Conservation (phyloP, 2,329 filamentous ascomycete genomes). For the Aspergillus sp. region DNA sequence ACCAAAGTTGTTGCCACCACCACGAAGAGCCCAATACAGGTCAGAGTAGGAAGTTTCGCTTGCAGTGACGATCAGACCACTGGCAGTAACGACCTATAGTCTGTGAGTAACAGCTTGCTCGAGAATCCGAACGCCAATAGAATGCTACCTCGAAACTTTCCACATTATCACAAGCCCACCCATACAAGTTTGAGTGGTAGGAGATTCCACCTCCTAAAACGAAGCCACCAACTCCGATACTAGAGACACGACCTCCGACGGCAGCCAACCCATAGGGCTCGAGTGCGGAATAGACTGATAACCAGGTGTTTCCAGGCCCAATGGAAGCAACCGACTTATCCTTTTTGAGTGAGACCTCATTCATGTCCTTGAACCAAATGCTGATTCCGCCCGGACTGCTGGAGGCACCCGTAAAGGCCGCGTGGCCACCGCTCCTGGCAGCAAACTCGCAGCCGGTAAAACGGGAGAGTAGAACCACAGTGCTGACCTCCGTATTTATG, state of each 20-base stretch:
- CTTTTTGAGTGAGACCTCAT: too few species aligned
- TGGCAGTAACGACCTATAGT: background rate
- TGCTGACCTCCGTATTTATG: too few species aligned
- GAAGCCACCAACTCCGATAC: constrained; percentile 33
- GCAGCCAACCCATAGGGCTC: constrained; percentile 11
- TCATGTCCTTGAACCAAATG: too few species aligned
- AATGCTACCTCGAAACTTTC: constrained; percentile 5
- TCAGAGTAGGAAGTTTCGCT: constrained; percentile 27
- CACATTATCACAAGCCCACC: constrained; percentile 17
- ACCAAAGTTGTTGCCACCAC: constrained; percentile 37
- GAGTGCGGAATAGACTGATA: constrained; percentile 3
- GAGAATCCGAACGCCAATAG: too few species aligned
- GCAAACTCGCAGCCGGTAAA: too few species aligned
- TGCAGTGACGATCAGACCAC: constrained; percentile 27
- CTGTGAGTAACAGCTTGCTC: too few species aligned
- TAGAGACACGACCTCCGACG: constrained; percentile 32
- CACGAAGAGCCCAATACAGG: constrained; percentile 36
- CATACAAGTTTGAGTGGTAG: constrained; percentile 22
- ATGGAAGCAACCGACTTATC: too few species aligned
- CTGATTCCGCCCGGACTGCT: too few species aligned
- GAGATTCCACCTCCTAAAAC: constrained; percentile 32
- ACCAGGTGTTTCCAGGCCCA: too few species aligned
- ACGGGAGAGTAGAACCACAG: too few species aligned
- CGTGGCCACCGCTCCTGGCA: too few species aligned
- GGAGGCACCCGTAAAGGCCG: too few species aligned